These are phyloP conservation scores for Capronia epimyces DNA, from an alignment of 2,329 filamentous ascomycete species.

Conservation along the genomic window DNA sequence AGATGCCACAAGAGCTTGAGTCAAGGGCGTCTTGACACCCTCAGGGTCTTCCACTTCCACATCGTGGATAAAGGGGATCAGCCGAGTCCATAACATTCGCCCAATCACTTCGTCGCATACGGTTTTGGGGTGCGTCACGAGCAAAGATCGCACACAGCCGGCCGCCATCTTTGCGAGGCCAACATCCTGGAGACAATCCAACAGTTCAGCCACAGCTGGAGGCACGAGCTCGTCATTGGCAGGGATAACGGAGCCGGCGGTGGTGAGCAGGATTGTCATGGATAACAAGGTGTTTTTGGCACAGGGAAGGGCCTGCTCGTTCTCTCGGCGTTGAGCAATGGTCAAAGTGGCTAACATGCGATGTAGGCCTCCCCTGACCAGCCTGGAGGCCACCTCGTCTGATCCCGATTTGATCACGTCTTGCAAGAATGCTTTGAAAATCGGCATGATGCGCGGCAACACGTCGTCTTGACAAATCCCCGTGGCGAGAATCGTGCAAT, in stretches of 20 bases:
- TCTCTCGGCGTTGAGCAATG: slow-evolving; percentile 47
- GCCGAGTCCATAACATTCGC: slow-evolving; percentile 66
- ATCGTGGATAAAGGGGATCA: slow-evolving; percentile 66
- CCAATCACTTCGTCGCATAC: slow-evolving; percentile 67
- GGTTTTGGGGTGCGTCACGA: slow-evolving; percentile 59
- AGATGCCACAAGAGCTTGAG: slow-evolving; percentile 70
- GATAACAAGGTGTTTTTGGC: slow-evolving; percentile 91
- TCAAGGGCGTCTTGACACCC: slow-evolving; percentile 63
- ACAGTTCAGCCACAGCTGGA: slow-evolving; percentile 70
- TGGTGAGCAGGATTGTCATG: slow-evolving; percentile 81
- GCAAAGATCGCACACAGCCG: slow-evolving; percentile 78
- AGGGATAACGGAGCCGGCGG: slow-evolving; percentile 66
- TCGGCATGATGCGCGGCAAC: slow-evolving; percentile 82
- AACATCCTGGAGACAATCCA: slow-evolving; percentile 67
- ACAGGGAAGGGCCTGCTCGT: slow-evolving; percentile 71
- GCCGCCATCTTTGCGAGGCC: slow-evolving; percentile 73
- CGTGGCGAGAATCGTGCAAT: slow-evolving; percentile 84
- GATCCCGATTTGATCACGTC: slow-evolving; percentile 44
- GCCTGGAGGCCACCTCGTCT: slow-evolving; percentile 52
- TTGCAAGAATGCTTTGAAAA: slow-evolving; percentile 82
- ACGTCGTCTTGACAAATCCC: slow-evolving; percentile 81
- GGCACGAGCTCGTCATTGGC: slow-evolving; percentile 69
- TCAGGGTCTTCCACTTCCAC: slow-evolving; percentile 73
- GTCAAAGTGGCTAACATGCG: slow-evolving; percentile 69
- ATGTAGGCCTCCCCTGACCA: slow-evolving; percentile 75